Evolutionary conservation across 2,329 filamentous ascomycete genomes (phyloP).

Genomic region (Verticillium klebahnii): DNA sequence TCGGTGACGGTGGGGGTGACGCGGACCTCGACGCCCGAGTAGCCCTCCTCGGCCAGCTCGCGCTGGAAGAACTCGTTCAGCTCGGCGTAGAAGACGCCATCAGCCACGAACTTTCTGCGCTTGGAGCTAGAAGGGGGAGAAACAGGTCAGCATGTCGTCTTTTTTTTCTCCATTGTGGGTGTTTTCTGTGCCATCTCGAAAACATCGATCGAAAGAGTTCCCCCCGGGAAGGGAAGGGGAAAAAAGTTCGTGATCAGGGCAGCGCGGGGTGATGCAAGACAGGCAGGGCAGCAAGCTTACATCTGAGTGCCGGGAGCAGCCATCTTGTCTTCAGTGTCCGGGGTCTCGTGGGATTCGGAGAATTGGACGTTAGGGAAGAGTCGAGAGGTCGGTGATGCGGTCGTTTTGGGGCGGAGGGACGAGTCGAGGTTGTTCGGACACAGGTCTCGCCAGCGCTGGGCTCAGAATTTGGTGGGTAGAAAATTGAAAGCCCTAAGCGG

Average conservation of each 20-base stretch:
- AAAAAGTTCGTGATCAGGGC: not conserved
- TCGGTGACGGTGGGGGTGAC: conserved; percentile 99
- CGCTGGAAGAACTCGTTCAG: conserved; percentile 99
- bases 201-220: not conserved
- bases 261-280: not conserved
- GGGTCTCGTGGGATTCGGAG: conserved; percentile 5
- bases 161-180: not conserved
- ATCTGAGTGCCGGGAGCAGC: conserved; percentile 58
- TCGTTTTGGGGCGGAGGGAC: conserved; percentile 17
- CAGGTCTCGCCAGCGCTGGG: not conserved
- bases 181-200: not conserved
- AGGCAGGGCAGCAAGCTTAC: conserved; percentile 37
- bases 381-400: conserved; percentile 32
- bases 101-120: conserved; percentile 91
- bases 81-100: conserved; percentile 99
- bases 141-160: conserved; percentile 8
- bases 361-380: conserved; percentile 25
- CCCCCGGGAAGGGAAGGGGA: not conserved
- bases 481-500: conserved; percentile 5
- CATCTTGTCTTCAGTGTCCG: conserved; percentile 44
- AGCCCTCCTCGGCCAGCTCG: conserved; percentile 99
- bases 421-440: conserved; percentile 10
- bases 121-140: conserved; percentile 60
- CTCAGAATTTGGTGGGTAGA: conserved; percentile 4
- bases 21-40: conserved; percentile 99